Evolutionary conservation across 805 yeast species (phyloP), one percentile per base, ranked within the genome.

Genomic region (Naumovozyma baii): DNA sequence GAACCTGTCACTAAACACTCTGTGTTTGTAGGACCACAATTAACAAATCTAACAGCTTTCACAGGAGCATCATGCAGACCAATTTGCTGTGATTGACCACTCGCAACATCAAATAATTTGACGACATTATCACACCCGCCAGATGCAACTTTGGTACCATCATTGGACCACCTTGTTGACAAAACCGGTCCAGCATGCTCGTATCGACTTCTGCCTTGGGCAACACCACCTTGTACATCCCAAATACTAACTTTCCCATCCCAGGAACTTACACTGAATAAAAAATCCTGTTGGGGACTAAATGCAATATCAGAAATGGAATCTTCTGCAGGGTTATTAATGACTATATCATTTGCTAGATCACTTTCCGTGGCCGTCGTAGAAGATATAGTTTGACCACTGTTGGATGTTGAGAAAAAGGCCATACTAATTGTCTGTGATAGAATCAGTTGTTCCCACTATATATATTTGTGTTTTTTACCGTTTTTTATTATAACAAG

Each of bases 121-220:
- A 87, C 94, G 37, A 79, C 83, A 55, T 87, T 87, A 63, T 92
- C 98, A 42, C 84, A 80, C 36, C 96, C 96, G 43, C 94, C 95
- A 45, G 87, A 77, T 33, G 83, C 76, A 14, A 92, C 83, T 55
- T 87, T 81, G 5, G 90, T 69, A 18, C 98, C 97, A 54, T 92
- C 97, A 14, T 62, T 51, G 22, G 87, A 74, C 90, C 95, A 90
- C 51, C 86, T 73, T 1, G 88, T 77, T 10, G 82, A 64, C 38
- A 92, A 65, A 3, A 84, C 95, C 0, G 97, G 96, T 0, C 75
- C 96, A 29, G 80, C 84, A 58, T 90, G 96, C 55, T 84, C 94
- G 61, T 73, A 88, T 54, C 88, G 59, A 0, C 96, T 96, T 37
- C 95, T 67, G 7, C 95, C 96, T 52, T 83, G 92, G 20, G 85